Evolutionary conservation across 2,329 filamentous ascomycete species (phyloP), one percentile per base, ranked within the genome.

Genomic region (Nigrograna mackinnonii): DNA sequence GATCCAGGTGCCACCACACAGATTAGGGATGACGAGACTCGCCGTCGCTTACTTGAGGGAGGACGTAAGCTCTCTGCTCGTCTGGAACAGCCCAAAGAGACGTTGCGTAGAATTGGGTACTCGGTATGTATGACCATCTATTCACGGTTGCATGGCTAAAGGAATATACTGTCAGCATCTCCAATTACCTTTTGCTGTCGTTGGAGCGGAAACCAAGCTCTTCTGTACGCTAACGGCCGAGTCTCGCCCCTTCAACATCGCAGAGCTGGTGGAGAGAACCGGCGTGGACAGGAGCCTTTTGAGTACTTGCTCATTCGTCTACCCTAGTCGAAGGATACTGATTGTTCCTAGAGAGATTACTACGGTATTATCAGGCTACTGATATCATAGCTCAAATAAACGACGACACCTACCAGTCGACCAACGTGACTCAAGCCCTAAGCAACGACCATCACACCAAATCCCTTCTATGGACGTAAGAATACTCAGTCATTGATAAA

Each of bases 11-110:
- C 20, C 22, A 22, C 21, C 5, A 22, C 30, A 3, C 13, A 35
- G 5, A 44, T 44, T 20, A 20, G 26, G 9, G 24, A 28, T 28
- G 31, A 39, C 30, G 42, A 35, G 20, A 41, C 31, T 2, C 42
- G 42, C 17, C 42, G 37, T 20, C 37, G 42, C 26, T 41, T 44
- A 41, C 20, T 44, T 3, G 42, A 39, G 42, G 30, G 37, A 26
- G 9, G 9, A 17, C 7, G 31, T 34, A 34, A 34, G 16, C 11
- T 34, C 17, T 9, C 31, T 9, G 16, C 17, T 17, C 16, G 9
- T 34, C 16, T 34, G 31, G 31, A 34, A 17, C 9, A 34, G 9
- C 16, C 31, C 16, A 34, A 17, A 17, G 31, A 34, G 16, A 34
- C 31, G 16, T 7, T 12, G 31, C 31, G 31, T 17, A 34, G 31